Evolutionary conservation across 1,284 basidiomycete genomes (phyloP), one percentile per base, ranked within the genome.

Genomic region (Tilletia indica): DNA sequence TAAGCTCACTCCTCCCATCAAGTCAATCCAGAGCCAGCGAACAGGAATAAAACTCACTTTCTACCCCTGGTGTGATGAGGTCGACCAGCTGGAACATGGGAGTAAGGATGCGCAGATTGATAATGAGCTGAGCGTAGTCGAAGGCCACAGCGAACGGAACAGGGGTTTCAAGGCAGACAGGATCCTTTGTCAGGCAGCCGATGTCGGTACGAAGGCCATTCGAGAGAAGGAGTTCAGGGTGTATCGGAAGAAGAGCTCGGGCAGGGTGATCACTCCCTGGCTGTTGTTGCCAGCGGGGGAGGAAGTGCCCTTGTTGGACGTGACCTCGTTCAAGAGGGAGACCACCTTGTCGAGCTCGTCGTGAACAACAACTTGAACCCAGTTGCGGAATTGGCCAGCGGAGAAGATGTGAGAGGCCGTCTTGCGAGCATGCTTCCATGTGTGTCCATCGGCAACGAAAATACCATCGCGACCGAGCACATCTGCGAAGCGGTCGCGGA

Each of bases 141-240:
- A 85, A 85, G 39, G 81, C 81, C 9, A 71, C 70, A 0, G 82
- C 80, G 38, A 85, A 85, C 2, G 76, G 74, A 11, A 83, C 80
- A 14, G 76, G 74, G n/a, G 68, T 72, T n/a, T 78, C 73, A 34
- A 80, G 73, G 14, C 73, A 76, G 14, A 70, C 73, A 4, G 69
- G 80, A 56, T 71, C 66, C n/a, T 66, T 68, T 39, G 74, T 70
- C 31, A 80, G 71, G 68, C 74, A 76, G 68, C 74, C 68, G 68
- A 79, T 72, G 39, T 75, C 75, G 8, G 74, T 39, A 38, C 54
- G 47, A 70, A 70, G 8, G 69, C 74, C 45, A 70, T 66, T n/a
- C 49, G 56, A 39, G 42, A 31, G 51, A 68, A 71, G 14, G 47
- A 36, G 66, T 49, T 31, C 12, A 76, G 71, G 42, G 42, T 80